Base-by-base conservation (phyloP, 805 yeast genomes). In the Wickerhamiella musiphila region DNA sequence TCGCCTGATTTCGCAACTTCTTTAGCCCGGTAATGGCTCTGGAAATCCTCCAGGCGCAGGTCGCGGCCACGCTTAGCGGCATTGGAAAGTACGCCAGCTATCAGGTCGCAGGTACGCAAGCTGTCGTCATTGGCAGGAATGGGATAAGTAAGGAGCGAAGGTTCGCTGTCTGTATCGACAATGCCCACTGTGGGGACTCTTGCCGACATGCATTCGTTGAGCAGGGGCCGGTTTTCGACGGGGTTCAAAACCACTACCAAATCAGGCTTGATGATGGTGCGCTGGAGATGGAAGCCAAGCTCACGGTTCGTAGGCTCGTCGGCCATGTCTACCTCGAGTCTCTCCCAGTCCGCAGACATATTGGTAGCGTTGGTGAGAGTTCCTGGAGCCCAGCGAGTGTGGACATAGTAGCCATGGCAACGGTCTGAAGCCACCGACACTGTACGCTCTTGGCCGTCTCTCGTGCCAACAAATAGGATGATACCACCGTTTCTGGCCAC, bases 81-180 rank as follows among this genome's bases (percentile, higher is more conserved):
- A 48, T 67, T 74, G 15, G 90, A 73, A 39, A 90, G 63, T 13
- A 84, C 73, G 37, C 96, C 95, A 34, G 72, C 59, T 44, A 90
- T 66, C 42, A 90, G 61, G 41, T 79, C 75, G 7, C 77, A 71
- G 6, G 93, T 68, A 53, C 98, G 69, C 36, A 71, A 58, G 6
- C 93, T 76, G 52, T 84, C 95, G 53, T 90, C 96, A 52, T 90
- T 90, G 40, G 93, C 93, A 12, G 96, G 96, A 43, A 90, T 78
- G 32, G 96, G 93, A 50, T 90, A 90, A 2, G 94, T 82, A 33
- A 86, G 78, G 44, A 77, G 58, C 11, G 78, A 68, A 6, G 95
- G 93, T 51, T 90, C 94, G 52, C 78, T 73, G 55, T 90, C 86
- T 15, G 96, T 84, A 57, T 90, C 98, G 40, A 90, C 72, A 36